These are phyloP conservation scores for Nicotiana benthamiana DNA, from an alignment of 257 asterid species.

Conservation along the genomic window DNA sequence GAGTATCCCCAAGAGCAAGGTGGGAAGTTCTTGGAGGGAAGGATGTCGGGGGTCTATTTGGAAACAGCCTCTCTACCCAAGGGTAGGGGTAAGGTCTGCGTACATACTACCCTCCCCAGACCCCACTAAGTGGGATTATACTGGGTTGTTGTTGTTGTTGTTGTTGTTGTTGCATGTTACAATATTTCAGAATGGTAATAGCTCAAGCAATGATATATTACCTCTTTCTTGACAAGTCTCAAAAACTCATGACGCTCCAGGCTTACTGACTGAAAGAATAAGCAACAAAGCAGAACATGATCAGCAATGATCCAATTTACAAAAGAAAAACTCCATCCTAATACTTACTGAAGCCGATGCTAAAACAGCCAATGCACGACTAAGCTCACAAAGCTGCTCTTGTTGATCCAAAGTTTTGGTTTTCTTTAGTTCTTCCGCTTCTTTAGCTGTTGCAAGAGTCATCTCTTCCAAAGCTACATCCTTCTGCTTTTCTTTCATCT, in stretches of 20 bases:
- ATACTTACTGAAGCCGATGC: conserved; percentile 85
- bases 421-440: conserved; percentile 45
- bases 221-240: conserved; percentile 95
- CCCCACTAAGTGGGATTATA: too few species aligned
- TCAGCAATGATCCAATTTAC: conserved; percentile 3
- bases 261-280: conserved; percentile 78
- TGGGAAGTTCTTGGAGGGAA: too few species aligned
- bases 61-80: too few species aligned
- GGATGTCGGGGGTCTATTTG: too few species aligned
- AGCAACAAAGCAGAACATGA: conserved; percentile 19
- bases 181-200: neutral
- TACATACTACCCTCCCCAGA: too few species aligned
- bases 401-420: conserved; percentile 63
- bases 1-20: too few species aligned
- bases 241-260: conserved; percentile 97
- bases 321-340: neutral
- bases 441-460: conserved; percentile 61
- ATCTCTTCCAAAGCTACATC: conserved; percentile 96
- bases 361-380: conserved; percentile 91
- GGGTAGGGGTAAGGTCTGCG: too few species aligned
- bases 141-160: too few species aligned
- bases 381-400: conserved; percentile 85
- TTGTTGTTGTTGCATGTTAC: too few species aligned
- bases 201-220: conserved; percentile 16
- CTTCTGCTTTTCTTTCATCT: conserved; percentile 63